Evolutionary conservation across 2,329 filamentous ascomycete genomes (phyloP).

Genomic region (Sarocladium oryzae): DNA sequence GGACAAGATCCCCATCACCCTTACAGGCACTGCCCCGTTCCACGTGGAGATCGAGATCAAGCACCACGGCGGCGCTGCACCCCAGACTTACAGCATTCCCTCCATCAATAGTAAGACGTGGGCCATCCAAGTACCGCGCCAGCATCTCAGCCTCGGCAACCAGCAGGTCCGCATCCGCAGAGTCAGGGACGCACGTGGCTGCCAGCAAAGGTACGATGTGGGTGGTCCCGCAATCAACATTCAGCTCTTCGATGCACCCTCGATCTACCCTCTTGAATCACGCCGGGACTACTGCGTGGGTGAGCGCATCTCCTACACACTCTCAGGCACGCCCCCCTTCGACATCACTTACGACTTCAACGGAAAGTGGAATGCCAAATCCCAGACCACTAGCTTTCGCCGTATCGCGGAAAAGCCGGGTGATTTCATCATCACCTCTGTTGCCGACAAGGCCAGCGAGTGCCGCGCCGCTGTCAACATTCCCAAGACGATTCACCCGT

Average conservation of each 20-base stretch:
- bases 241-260: slow-evolving; percentile 86
- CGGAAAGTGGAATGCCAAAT: slow-evolving; percentile 71
- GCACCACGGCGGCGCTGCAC: slow-evolving; percentile 73
- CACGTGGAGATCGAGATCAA: slow-evolving; percentile 88
- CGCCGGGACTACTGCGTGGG: slow-evolving; percentile 90
- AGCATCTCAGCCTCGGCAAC: slow-evolving; percentile 78
- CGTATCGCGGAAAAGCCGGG: slow-evolving; percentile 90
- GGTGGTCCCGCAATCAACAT: slow-evolving; percentile 76
- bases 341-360: slow-evolving; percentile 90
- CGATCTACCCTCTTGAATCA: slow-evolving; percentile 80
- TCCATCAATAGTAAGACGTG: slow-evolving; percentile 71
- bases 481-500: slow-evolving; percentile 78
- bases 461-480: slow-evolving; percentile 77
- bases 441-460: slow-evolving; percentile 82
- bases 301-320: slow-evolving; percentile 85
- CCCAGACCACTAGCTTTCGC: slow-evolving; percentile 75
- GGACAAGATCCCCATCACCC: slow-evolving; percentile 78
- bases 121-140: slow-evolving; percentile 76
- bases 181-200: slow-evolving; percentile 81
- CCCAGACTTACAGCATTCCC: slow-evolving; percentile 75
- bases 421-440: slow-evolving; percentile 76
- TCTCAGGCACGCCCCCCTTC: slow-evolving; percentile 87
- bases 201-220: slow-evolving; percentile 68
- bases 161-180: slow-evolving; percentile 86
- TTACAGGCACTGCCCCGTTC: slow-evolving; percentile 83